phyloP scores from a whole-genome alignment of 2,329 filamentous ascomycete genomes.

The Fusarium fracticaudum region DNA sequence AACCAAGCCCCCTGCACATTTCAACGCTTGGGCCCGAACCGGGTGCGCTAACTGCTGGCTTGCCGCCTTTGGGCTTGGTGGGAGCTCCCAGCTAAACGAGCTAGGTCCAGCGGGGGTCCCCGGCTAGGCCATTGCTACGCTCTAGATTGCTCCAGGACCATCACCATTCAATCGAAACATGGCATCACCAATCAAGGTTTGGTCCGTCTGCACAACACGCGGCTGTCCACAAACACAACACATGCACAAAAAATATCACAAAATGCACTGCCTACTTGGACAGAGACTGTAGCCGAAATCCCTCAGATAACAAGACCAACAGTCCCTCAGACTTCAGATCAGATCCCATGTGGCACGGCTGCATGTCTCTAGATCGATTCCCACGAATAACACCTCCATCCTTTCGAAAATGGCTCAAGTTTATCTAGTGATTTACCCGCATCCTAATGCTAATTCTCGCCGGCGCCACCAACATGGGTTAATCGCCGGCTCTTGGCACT shows the following conservation, averaged over 20 bases:
- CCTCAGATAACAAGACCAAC: neutral
- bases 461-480: conserved; percentile 19
- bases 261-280: neutral
- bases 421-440: conserved; percentile 16
- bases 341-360: conserved; percentile 29
- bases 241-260: neutral
- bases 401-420: conserved; percentile 20
- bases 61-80: conserved; percentile 38
- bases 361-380: conserved; percentile 17
- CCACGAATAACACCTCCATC: conserved; percentile 18
- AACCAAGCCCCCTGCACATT: conserved; percentile 16
- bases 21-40: conserved; percentile 38
- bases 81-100: conserved; percentile 13
- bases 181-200: conserved; percentile 5
- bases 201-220: neutral
- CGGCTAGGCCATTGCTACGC: conserved; percentile 17
- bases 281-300: neutral
- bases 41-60: conserved; percentile 36
- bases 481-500: conserved; percentile 15
- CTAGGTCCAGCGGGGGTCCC: conserved; percentile 17
- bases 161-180: conserved; percentile 16
- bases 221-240: neutral
- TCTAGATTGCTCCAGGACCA: conserved; percentile 28
- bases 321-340: neutral
- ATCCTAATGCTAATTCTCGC: neutral